Conservation (phyloP, 1,284 basidiomycete genomes). For the Meripilus lineatus region DNA sequence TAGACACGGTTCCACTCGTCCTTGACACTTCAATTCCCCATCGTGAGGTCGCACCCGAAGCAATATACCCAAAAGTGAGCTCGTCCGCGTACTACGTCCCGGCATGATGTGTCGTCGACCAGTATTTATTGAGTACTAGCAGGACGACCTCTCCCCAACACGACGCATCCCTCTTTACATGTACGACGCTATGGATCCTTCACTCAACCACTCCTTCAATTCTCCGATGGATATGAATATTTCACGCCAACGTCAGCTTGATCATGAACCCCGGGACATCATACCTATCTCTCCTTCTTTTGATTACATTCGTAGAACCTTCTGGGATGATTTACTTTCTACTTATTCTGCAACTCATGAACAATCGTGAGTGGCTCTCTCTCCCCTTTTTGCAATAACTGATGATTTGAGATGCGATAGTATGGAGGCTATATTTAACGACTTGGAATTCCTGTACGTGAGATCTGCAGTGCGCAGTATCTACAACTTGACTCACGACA, state of each 20-base stretch:
- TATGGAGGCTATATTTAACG: slow-evolving; percentile 44
- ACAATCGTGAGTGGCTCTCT: slow-evolving; percentile 41
- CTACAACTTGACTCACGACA: not conserved
- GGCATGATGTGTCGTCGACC: slow-evolving; percentile 20
- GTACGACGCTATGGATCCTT: slow-evolving; percentile 15
- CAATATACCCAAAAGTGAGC: slow-evolving; percentile 30
- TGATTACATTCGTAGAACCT: slow-evolving; percentile 44
- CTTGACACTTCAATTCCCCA: slow-evolving; percentile 25
- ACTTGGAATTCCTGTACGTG: slow-evolving; percentile 49
- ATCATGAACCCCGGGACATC: slow-evolving; percentile 13
- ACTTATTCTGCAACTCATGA: slow-evolving; percentile 40
- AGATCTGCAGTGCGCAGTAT: too few species aligned
- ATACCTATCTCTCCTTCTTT: slow-evolving; percentile 32
- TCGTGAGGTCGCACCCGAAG: slow-evolving; percentile 20
- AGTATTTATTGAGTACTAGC: slow-evolving; percentile 30
- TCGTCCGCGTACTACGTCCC: slow-evolving; percentile 13
- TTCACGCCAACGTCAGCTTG: slow-evolving; percentile 12
- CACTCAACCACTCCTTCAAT: slow-evolving; percentile 15
- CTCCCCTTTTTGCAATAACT: slow-evolving; percentile 37
- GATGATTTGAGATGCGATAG: slow-evolving; percentile 48
- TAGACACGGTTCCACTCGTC: slow-evolving; percentile 21
- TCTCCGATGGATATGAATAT: slow-evolving; percentile 18
- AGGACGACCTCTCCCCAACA: slow-evolving; percentile 25
- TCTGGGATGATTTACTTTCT: slow-evolving; percentile 61
- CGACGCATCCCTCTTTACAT: slow-evolving; percentile 22